phyloP scores from a whole-genome alignment of 805 yeast species.

The Kurtzmaniella cleridarum region DNA sequence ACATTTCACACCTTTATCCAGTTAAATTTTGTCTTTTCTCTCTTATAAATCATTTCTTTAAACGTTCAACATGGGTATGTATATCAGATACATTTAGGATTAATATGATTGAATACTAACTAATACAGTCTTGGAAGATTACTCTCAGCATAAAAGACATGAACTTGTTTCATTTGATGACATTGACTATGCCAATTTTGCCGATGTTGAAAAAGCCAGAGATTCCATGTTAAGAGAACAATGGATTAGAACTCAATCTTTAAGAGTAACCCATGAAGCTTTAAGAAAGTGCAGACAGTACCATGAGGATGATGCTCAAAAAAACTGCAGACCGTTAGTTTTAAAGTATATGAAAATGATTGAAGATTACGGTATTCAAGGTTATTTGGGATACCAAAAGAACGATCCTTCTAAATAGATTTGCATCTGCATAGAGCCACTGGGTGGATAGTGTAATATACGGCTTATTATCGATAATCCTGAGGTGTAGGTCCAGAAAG shows the following conservation, averaged over 20 bases:
- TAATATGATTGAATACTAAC: background rate
- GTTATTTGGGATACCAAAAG: constrained; percentile 82
- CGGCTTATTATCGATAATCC: background rate
- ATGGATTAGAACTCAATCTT: constrained; percentile 63
- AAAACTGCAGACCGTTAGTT: constrained; percentile 76
- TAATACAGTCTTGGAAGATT: constrained; percentile 21
- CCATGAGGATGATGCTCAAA: constrained; percentile 44
- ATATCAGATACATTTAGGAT: background rate
- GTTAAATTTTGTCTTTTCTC: constrained; percentile 28
- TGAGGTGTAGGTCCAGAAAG: background rate
- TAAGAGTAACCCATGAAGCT: constrained; percentile 67
- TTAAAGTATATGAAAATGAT: constrained; percentile 74
- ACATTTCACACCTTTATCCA: constrained; percentile 15
- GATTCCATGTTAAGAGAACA: constrained; percentile 74
- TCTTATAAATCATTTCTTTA: constrained; percentile 4
- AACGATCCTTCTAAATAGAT: constrained; percentile 71
- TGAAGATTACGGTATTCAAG: constrained; percentile 62
- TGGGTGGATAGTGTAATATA: constrained; percentile 5
- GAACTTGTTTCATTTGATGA: constrained; percentile 80
- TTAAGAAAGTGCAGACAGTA: constrained; percentile 71
- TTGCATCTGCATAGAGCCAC: constrained; percentile 2
- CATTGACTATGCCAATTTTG: constrained; percentile 65
- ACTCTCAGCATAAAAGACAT: constrained; percentile 46
- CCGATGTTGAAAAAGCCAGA: constrained; percentile 67
- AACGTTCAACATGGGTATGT: constrained; percentile 4